phyloP scores from a whole-genome alignment of 768 basidiomycete genomes.

The Podaxis sp. region DNA sequence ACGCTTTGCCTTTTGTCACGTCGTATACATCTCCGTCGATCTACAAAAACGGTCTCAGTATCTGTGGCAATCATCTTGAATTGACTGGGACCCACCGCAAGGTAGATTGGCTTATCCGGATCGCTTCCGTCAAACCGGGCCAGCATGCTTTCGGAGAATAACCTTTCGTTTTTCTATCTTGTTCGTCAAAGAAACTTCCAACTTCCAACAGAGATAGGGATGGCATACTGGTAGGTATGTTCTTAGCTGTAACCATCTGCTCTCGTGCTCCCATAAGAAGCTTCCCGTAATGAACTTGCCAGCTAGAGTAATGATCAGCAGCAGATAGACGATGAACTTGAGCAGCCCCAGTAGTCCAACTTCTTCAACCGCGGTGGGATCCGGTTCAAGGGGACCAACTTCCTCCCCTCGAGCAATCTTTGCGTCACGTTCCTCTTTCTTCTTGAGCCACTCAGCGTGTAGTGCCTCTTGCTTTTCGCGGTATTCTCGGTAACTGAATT shows the following conservation, averaged over 20 bases:
- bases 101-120: constrained; percentile 62
- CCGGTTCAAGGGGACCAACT: constrained; percentile 67
- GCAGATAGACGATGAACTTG: constrained; percentile 59
- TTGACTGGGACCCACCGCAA: constrained; percentile 52
- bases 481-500: constrained; percentile 61
- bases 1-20: constrained; percentile 73
- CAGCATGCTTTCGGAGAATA: constrained; percentile 74
- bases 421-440: constrained; percentile 66
- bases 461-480: constrained; percentile 53
- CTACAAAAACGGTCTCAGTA: constrained; percentile 33
- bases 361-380: constrained; percentile 67
- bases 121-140: constrained; percentile 67
- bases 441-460: constrained; percentile 62
- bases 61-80: constrained; percentile 5
- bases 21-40: constrained; percentile 94
- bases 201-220: not conserved
- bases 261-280: constrained; percentile 79
- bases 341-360: constrained; percentile 61
- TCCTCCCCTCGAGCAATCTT: constrained; percentile 72
- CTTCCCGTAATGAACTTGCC: constrained; percentile 88
- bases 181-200: constrained; percentile 12
- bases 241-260: constrained; percentile 55
- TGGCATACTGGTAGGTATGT: constrained; percentile 58
- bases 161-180: constrained; percentile 47
- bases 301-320: constrained; percentile 51